Evolutionary conservation across 768 basidiomycete species (phyloP), one percentile per base, ranked within the genome.

Genomic region (Mycena venus): DNA sequence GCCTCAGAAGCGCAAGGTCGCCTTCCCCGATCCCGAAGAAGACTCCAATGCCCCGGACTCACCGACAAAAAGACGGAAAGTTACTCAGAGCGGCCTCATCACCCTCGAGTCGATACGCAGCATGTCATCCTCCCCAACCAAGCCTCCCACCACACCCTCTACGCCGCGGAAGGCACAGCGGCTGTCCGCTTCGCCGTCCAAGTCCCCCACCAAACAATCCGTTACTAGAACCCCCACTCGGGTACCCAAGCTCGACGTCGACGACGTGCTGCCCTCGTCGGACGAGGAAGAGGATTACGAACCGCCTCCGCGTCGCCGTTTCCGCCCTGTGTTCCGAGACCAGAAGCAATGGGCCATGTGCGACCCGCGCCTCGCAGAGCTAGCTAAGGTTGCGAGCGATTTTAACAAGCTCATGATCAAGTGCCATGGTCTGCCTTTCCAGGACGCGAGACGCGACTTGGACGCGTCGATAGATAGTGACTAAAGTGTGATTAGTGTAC

Each of bases 251-350:
- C 53, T 60, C 53, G 14, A 63, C 17, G 60, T 74, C 53, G 64
- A 55, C 12, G 74, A 76, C 0, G 63, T 69, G 14, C 44, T 63
- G n/a, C 74, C 77, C 25, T 70, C 77, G 31, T 75, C 80, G 23
- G 70, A 80, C 27, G 79, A 56, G 36, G 82, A n/a, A n/a, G n/a
- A 74, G 49, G 79, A 79, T 59, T 34, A 12, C 63, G 77, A 56
- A 4, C 63, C 72, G 2, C 62, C 58, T 11, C 73, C 78, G n/a
- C 80, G 80, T 34, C 83, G 85, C 8, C 86, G 88, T 10, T 90
- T 89, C 75, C 83, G 87, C 12, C 86, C 89, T 10, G 83, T 90
- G 17, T 90, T 89, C 79, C 80, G 85, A 3, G 89, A 89, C 73
- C 85, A 86, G n/a, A 78, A 83, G 61, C 88, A 90, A 56, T 90